Evolutionary conservation across 257 asterid genomes (phyloP), one percentile per base, ranked within the genome.

Genomic region (Phtheirospermum japonicum): DNA sequence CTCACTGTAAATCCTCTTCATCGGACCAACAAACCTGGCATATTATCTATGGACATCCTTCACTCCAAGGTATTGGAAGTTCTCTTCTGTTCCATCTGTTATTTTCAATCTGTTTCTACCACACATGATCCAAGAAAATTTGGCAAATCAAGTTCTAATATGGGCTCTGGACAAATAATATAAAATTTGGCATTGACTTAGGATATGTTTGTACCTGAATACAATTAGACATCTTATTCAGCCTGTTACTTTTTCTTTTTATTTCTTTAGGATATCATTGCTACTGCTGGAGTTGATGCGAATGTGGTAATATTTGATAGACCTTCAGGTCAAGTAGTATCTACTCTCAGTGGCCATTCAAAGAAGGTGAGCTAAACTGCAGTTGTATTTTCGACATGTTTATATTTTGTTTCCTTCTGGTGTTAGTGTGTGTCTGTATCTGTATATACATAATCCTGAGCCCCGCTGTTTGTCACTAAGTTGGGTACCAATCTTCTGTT

Each of bases 271-370:
- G 99, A 89, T 74, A 79, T 89, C 55, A 85, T 93, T 78, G 97
- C 97, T 56, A 85, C 97, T 71, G 99, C 86, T 57, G 99, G 99
- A 57, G 78, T 69, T 36, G 97, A 89, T 78, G 60, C 97, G 45
- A 93, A 87, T 73, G 92, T 84, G 45, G 97, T 93, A 48, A 68
- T 93, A 61, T 93, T 93, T 61, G 90, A 89, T 82, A 83, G 88
- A 66, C 70, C 88, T 33, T 87, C 97, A 40, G 99, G 97, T 72
- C 87, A 87, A 77, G 90, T 90, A 43, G 78, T 89, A 71, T 87
- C 99, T 34, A 93, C 96, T 16, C 97, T 93, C 63, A 84, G 85
- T 78, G 99, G 97, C 69, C 99, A 93, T 67, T 83, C 97, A 39
- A 93, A 87, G 86, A 89, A 85, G 99, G 97, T 91, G 18, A 49